Evolutionary conservation across 164 flowering plant species (phyloP).

Genomic region (Pachysandra terminalis): DNA sequence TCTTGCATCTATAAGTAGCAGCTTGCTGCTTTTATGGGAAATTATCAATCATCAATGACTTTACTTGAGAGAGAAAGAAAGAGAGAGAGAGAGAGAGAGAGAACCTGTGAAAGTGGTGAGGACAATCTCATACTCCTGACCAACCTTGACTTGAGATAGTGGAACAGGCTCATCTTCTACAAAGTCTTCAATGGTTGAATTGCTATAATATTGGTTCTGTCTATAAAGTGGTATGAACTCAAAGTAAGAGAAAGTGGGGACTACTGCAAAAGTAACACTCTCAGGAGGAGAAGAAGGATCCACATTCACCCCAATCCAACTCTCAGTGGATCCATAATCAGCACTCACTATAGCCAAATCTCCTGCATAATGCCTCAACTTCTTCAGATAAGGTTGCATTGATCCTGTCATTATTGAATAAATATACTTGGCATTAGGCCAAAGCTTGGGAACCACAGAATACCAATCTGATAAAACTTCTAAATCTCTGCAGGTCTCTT

Average conservation of each 20-base stretch:
- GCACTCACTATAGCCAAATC: constrained; percentile 73
- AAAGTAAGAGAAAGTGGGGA: constrained; percentile 82
- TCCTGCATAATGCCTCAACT: constrained; percentile 75
- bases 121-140: constrained; percentile 80
- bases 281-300: constrained; percentile 72
- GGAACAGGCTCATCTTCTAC: constrained; percentile 70
- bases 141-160: constrained; percentile 62
- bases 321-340: constrained; percentile 90
- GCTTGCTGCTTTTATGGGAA: too few species aligned
- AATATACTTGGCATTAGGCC: constrained; percentile 81
- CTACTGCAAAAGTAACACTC: constrained; percentile 62
- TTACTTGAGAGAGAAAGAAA: too few species aligned
- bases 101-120: constrained; percentile 88
- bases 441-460: constrained; percentile 57
- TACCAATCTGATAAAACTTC: constrained; percentile 41
- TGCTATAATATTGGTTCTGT: constrained; percentile 21
- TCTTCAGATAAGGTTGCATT: constrained; percentile 68
- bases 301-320: constrained; percentile 89
- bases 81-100: constrained; percentile 10
- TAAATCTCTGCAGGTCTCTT: constrained; percentile 40
- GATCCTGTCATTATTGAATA: constrained; percentile 90
- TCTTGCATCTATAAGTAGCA: too few species aligned
- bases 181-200: constrained; percentile 41
- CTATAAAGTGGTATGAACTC: constrained; percentile 84
- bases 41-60: too few species aligned